Base-by-base conservation (phyloP, 2,329 filamentous ascomycete genomes). In the Helminthosporium solani region DNA sequence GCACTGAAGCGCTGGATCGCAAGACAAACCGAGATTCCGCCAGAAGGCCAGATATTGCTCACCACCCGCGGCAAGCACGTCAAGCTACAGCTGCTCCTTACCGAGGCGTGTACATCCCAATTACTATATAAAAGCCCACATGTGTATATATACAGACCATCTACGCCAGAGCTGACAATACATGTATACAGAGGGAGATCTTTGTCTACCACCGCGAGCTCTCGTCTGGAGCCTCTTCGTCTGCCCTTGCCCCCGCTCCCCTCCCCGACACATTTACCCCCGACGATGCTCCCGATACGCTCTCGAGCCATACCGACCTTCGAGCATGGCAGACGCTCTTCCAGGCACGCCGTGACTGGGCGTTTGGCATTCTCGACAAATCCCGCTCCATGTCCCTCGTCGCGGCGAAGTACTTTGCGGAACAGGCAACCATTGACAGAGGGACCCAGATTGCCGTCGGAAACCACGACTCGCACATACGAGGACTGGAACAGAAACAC, bases 241-340 rank as follows among this genome's bases (percentile, higher is more conserved):
- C 41, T 61, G 78, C 7, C 50, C 75, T 79, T 36, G 62, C 75
- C 27, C 81, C 79, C 28, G 76, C 75, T 48, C 78, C 73, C 56
- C 57, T 86, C 71, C 76, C 79, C 6, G 75, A 77, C 43, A 71
- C 81, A 34, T 82, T 85, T 52, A 76, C 77, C 46, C 84, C 89
- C 23, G 71, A 76, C 16, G 74, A 75, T 21, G 76, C 81, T 33
- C 94, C 94, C n/a, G 90, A 95, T 68, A 86, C 84, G 33, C 86
- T 95, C 57, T 78, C 85, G 34, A 84, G 91, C 62, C 85, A 89
- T 51, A 88, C 86, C 50, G 86, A 90, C 52, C 77, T 96, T 44
- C 79, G 85, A 61, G 86, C 90, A 81, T 99, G 94, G 92, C 88
- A 90, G 66, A 82, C 85, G 35, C 77, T 97, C 18, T 96, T 94